These are phyloP conservation scores for Lathyrus tuberosus DNA, from an alignment of 306 rosid genomes.

Conservation along the genomic window DNA sequence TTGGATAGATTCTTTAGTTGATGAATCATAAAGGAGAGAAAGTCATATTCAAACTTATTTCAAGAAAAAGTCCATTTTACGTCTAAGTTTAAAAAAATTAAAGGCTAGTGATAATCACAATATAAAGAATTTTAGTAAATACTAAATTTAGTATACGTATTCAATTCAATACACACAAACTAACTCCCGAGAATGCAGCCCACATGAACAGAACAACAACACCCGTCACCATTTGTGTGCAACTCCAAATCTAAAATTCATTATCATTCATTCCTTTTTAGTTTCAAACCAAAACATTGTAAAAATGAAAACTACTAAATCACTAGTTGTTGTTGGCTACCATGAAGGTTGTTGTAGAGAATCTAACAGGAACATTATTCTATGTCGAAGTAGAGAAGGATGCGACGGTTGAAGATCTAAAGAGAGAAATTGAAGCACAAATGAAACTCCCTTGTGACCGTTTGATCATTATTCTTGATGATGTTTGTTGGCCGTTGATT, in stretches of 20 bases:
- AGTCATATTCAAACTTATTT: no score
- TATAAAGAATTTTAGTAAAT: neutral
- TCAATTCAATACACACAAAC: slow-evolving; percentile 37
- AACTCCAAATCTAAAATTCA: slow-evolving; percentile 7
- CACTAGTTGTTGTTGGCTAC: neutral
- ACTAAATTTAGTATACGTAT: slow-evolving; percentile 19
- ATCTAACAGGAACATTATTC: slow-evolving; percentile 55
- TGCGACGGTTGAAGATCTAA: slow-evolving; percentile 53
- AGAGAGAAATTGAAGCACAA: slow-evolving; percentile 54
- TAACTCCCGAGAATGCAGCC: slow-evolving; percentile 53
- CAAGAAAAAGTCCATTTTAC: no score
- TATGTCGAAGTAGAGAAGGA: slow-evolving; percentile 47
- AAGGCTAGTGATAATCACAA: no score
- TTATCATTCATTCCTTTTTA: slow-evolving; percentile 14
- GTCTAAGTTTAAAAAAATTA: no score
- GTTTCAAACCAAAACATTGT: neutral
- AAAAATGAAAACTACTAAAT: neutral
- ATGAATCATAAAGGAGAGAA: no score
- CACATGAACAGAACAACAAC: slow-evolving; percentile 48
- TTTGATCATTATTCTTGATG: slow-evolving; percentile 49
- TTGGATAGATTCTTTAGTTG: no score
- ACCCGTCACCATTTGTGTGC: slow-evolving; percentile 22
- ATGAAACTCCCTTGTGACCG: slow-evolving; percentile 61
- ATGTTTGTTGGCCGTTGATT: slow-evolving; percentile 30
- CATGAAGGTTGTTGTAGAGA: slow-evolving; percentile 56